Percentiles rank a stretch among this genome's conserved stretches.
Conservation (phyloP, 2,329 filamentous ascomycete genomes). For the Alternaria sp. region DNA sequence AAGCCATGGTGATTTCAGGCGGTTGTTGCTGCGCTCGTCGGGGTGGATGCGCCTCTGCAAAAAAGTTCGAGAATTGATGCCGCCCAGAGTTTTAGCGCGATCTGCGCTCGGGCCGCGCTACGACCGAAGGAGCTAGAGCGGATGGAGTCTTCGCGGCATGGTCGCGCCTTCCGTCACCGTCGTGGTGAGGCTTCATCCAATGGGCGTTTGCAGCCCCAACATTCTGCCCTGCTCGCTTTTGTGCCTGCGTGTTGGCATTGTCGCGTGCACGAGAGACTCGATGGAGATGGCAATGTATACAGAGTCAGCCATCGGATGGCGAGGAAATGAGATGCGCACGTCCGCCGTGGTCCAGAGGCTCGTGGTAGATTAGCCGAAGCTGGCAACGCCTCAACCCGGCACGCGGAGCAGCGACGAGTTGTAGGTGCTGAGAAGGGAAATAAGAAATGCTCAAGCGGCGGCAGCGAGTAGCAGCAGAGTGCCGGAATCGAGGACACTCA, state of each 20-base stretch:
- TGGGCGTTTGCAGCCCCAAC: constrained; percentile 16
- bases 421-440: constrained; percentile 9
- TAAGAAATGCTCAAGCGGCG: constrained; percentile 4
- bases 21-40: constrained; percentile 21
- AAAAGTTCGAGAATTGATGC: constrained; percentile 36
- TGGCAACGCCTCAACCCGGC: constrained; percentile 22
- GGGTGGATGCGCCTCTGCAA: constrained; percentile 16
- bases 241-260: constrained; percentile 9
- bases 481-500: neutral
- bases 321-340: neutral
- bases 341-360: constrained; percentile 1
- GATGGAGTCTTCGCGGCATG: constrained; percentile 10
- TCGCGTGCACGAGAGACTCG: neutral
- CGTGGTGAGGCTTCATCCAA: constrained; percentile 25
- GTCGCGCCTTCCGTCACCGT: constrained; percentile 33
- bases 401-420: constrained; percentile 17
- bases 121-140: constrained; percentile 6
- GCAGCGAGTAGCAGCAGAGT: neutral
- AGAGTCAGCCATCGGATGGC: neutral
- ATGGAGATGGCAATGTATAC: neutral
- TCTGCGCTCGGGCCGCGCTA: constrained; percentile 18
- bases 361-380: constrained; percentile 24
- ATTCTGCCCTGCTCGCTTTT: constrained; percentile 14
- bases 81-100: constrained; percentile 31
- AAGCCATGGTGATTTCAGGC: constrained; percentile 53